phyloP scores from a whole-genome alignment of 2,329 filamentous ascomycete genomes.

The Xylariaceae sp. region DNA sequence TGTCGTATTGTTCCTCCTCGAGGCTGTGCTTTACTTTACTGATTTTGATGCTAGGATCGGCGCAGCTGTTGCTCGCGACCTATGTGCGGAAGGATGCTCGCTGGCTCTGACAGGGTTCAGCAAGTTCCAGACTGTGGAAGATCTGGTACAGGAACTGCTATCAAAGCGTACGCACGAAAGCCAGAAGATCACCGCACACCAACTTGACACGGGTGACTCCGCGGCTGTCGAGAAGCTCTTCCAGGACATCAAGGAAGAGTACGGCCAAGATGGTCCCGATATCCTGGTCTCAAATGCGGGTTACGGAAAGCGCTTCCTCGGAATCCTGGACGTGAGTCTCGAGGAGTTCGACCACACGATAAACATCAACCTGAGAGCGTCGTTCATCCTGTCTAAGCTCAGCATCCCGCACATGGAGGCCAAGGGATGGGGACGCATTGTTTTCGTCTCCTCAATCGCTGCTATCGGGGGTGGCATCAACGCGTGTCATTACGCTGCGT shows the following conservation, averaged over 20 bases:
- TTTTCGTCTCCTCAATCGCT: slow-evolving; percentile 69
- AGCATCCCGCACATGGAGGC: slow-evolving; percentile 66
- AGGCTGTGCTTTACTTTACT: background rate
- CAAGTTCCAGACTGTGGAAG: slow-evolving; percentile 39
- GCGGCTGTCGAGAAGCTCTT: slow-evolving; percentile 62
- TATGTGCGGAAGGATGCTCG: slow-evolving; percentile 45
- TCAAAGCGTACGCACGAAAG: slow-evolving; percentile 39
- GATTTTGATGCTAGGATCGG: slow-evolving; percentile 40
- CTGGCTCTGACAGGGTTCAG: slow-evolving; percentile 44
- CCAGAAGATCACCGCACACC: slow-evolving; percentile 57
- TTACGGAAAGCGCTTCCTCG: slow-evolving; percentile 65
- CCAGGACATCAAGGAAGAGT: slow-evolving; percentile 57
- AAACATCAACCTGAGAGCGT: slow-evolving; percentile 66
- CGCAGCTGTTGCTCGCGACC: slow-evolving; percentile 42
- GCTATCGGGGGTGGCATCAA: slow-evolving; percentile 69
- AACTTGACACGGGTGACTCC: slow-evolving; percentile 63
- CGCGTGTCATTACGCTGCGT: slow-evolving; percentile 66
- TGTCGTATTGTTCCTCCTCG: background rate
- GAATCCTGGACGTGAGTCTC: slow-evolving; percentile 64
- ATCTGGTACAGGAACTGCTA: slow-evolving; percentile 38
- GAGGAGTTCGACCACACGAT: slow-evolving; percentile 71
- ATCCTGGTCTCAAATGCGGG: slow-evolving; percentile 73
- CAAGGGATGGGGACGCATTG: slow-evolving; percentile 67
- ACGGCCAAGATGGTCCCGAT: slow-evolving; percentile 60
- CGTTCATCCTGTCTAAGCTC: slow-evolving; percentile 67